Conservation (phyloP, 495 filamentous ascomycete genomes). For the Aspergillus diversus region DNA sequence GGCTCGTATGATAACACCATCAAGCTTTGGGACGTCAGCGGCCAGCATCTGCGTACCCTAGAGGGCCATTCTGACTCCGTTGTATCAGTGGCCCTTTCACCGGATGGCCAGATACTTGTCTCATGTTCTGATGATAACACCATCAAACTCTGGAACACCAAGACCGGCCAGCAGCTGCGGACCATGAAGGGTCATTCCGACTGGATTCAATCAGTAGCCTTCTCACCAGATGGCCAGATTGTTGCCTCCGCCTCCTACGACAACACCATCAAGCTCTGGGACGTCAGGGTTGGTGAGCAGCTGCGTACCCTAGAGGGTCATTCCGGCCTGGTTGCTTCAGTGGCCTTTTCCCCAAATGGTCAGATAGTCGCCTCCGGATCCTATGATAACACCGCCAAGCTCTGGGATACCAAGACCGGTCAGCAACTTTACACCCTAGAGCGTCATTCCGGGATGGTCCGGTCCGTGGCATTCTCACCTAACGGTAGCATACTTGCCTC, state of each 20-base stretch:
- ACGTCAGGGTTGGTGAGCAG: background rate
- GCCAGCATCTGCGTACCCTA: too few relatives aligned
- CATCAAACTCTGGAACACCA: conserved; percentile 15
- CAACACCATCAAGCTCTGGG: conserved; percentile 20
- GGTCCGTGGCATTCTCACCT: background rate
- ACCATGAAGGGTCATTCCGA: background rate
- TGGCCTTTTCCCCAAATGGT: background rate
- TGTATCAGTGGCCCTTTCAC: too few relatives aligned
- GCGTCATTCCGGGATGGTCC: background rate
- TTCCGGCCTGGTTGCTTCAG: background rate
- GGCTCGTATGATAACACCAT: too few relatives aligned
- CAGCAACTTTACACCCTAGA: background rate
- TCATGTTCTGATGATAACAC: conserved; percentile 22
- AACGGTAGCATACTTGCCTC: conserved; percentile 7
- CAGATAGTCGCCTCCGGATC: background rate
- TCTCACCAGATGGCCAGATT: conserved; percentile 2
- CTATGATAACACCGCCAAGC: background rate
- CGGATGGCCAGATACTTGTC: conserved; percentile 7
- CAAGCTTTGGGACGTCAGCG: conserved; percentile 1
- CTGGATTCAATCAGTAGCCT: background rate
- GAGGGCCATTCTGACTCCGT: too few relatives aligned
- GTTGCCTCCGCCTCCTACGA: conserved; percentile 23
- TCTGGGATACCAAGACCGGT: background rate
- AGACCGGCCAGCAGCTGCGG: background rate
- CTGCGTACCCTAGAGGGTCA: background rate